Percentiles rank a stretch among this genome's conserved stretches.
Conservation (phyloP, 768 basidiomycete genomes). For the Rhizopogon vesiculosus region DNA sequence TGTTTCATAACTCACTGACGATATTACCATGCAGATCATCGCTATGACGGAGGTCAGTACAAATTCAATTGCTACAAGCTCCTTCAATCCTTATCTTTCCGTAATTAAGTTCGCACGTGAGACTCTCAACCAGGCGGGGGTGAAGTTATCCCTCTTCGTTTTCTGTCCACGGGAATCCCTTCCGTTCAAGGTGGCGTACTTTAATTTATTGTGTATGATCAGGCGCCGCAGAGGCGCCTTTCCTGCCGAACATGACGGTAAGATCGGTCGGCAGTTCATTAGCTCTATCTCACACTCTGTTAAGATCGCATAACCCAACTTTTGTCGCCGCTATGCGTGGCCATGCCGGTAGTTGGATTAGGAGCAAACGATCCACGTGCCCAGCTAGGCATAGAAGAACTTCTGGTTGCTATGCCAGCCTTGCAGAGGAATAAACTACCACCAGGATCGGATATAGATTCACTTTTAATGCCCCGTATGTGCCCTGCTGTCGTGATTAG, state of each 20-base stretch:
- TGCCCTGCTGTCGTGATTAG: slow-evolving; percentile 5
- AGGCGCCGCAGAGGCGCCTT: slow-evolving; percentile 28
- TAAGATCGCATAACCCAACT: slow-evolving; percentile 28
- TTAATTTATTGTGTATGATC: slow-evolving; percentile 41
- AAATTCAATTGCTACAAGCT: background rate
- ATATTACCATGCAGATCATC: slow-evolving; percentile 34
- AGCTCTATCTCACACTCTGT: slow-evolving; percentile 2
- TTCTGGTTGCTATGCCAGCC: slow-evolving; percentile 16
- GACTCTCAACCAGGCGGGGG: slow-evolving; percentile 38
- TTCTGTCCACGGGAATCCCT: slow-evolving; percentile 35
- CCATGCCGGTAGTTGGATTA: slow-evolving; percentile 19
- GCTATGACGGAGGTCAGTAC: slow-evolving; percentile 46
- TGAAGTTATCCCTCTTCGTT: slow-evolving; percentile 42
- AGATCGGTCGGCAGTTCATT: background rate
- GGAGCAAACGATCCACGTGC: slow-evolving; percentile 24
- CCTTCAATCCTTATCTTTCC: background rate
- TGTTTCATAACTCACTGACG: slow-evolving; percentile 4
- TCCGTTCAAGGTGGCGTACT: slow-evolving; percentile 44
- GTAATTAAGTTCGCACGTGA: slow-evolving; percentile 38
- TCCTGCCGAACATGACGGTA: slow-evolving; percentile 23
- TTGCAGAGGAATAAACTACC: slow-evolving; percentile 12
- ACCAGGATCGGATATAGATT: background rate
- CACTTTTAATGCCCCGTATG: slow-evolving; percentile 36
- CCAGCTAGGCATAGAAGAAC: slow-evolving; percentile 30
- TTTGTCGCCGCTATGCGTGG: slow-evolving; percentile 28